phyloP scores from a whole-genome alignment of 441 rosid genomes.

The Eutrema salsugineum region DNA sequence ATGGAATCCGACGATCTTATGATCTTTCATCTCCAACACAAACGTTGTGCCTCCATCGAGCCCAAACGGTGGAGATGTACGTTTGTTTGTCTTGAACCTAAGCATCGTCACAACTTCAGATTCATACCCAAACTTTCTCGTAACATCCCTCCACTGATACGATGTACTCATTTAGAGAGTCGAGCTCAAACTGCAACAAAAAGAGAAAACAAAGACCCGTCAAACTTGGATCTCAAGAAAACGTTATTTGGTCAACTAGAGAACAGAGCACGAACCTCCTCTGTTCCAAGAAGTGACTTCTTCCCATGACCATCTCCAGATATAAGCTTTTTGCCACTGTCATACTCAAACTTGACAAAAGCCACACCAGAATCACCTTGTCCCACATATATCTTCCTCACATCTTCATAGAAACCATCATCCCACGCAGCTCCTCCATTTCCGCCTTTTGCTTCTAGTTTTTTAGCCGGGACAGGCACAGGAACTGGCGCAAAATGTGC shows the following conservation, averaged over 20 bases:
- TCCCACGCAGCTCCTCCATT: constrained; percentile 9
- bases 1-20: constrained; percentile 20
- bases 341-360: constrained; percentile 2
- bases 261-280: not conserved
- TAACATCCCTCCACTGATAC: constrained; percentile 10
- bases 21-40: not conserved
- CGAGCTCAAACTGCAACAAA: constrained; percentile 10
- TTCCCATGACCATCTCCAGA: constrained; percentile 14
- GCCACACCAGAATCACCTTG: constrained; percentile 15
- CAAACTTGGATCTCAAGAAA: not conserved
- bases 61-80: constrained; percentile 21
- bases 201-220: not conserved
- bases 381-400: constrained; percentile 12
- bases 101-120: not conserved
- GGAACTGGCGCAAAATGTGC: not conserved
- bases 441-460: constrained; percentile 12
- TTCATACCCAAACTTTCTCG: constrained; percentile 9
- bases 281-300: constrained; percentile 12
- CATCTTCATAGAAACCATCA: constrained; percentile 4
- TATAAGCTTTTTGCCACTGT: not conserved
- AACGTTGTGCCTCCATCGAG: not conserved
- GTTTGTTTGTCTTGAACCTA: constrained; percentile 16
- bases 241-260: not conserved
- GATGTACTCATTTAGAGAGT: constrained; percentile 8
- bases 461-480: not conserved